Conservation (phyloP, 805 yeast genomes). For the Kodamaea laetipori region DNA sequence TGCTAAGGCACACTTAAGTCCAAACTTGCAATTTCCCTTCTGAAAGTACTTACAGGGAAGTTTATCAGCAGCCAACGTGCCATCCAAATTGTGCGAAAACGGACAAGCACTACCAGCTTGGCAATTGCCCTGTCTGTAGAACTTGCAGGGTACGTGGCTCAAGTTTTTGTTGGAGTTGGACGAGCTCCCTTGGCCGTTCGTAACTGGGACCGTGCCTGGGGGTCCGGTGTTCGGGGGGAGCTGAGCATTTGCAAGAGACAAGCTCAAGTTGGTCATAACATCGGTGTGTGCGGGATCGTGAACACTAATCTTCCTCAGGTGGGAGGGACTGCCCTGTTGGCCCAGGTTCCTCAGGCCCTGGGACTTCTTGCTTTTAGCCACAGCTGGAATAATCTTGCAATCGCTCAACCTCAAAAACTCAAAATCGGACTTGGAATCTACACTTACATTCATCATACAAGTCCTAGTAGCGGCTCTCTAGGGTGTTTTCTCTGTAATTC, state of each 20-base stretch:
- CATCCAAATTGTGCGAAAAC: slow-evolving; percentile 75
- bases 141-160: slow-evolving; percentile 96
- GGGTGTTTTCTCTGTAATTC: too few species aligned
- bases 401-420: slow-evolving; percentile 11
- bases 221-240: slow-evolving; percentile 43
- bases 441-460: slow-evolving; percentile 9
- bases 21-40: slow-evolving; percentile 96
- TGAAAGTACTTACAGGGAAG: slow-evolving; percentile 90
- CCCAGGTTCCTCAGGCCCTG: neutral
- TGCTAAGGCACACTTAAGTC: slow-evolving; percentile 90
- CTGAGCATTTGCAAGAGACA: slow-evolving; percentile 19
- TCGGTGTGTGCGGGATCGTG: slow-evolving; percentile 10
- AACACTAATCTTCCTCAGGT: slow-evolving; percentile 3
- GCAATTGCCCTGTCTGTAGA: slow-evolving; percentile 87
- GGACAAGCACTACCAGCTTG: slow-evolving; percentile 95
- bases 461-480: neutral
- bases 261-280: slow-evolving; percentile 18
- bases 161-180: slow-evolving; percentile 48
- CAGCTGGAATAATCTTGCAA: slow-evolving; percentile 10
- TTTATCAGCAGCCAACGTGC: slow-evolving; percentile 50
- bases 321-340: neutral
- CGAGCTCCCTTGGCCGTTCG: slow-evolving; percentile 15
- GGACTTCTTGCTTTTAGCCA: slow-evolving; percentile 8
- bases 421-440: slow-evolving; percentile 10
- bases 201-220: slow-evolving; percentile 29